A percentile compares a stretch with the other conserved stretches of the same genome.
Conservation (phyloP, 2,329 filamentous ascomycete species). For the Apiospora malaysiana region DNA sequence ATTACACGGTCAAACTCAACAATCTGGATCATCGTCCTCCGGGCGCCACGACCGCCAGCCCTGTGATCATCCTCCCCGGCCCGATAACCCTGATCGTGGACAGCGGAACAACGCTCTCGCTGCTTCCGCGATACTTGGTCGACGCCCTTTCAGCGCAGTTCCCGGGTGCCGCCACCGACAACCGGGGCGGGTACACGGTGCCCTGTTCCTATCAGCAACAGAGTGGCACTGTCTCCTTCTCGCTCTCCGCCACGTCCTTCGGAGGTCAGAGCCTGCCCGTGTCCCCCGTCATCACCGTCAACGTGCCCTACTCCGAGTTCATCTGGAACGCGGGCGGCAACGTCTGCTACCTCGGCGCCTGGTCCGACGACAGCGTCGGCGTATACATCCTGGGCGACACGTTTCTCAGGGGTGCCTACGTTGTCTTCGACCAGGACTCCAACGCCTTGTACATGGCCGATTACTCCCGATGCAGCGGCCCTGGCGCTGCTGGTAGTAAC, state of each 20-base stretch:
- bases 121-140: constrained; percentile 52
- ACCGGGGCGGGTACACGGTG: constrained; percentile 51
- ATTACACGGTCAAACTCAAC: constrained; percentile 37
- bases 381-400: constrained; percentile 41
- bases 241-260: constrained; percentile 41
- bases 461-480: constrained; percentile 26
- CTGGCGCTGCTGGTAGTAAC: constrained; percentile 27
- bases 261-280: background rate
- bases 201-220: constrained; percentile 46
- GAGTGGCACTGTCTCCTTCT: constrained; percentile 53
- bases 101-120: constrained; percentile 57
- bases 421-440: constrained; percentile 39
- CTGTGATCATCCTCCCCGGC: constrained; percentile 37
- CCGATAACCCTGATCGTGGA: constrained; percentile 57
- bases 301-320: constrained; percentile 38
- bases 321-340: constrained; percentile 32
- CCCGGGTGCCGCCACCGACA: constrained; percentile 44
- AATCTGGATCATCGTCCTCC: constrained; percentile 32
- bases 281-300: constrained; percentile 42
- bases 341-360: constrained; percentile 36
- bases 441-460: constrained; percentile 40
- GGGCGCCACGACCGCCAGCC: constrained; percentile 21
- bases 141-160: constrained; percentile 50
- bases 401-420: constrained; percentile 40
- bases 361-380: constrained; percentile 30